Percentiles rank a stretch among this genome's conserved stretches.
Evolutionary conservation across 1,284 basidiomycete genomes (phyloP).

Genomic region (Irpex lacteus): DNA sequence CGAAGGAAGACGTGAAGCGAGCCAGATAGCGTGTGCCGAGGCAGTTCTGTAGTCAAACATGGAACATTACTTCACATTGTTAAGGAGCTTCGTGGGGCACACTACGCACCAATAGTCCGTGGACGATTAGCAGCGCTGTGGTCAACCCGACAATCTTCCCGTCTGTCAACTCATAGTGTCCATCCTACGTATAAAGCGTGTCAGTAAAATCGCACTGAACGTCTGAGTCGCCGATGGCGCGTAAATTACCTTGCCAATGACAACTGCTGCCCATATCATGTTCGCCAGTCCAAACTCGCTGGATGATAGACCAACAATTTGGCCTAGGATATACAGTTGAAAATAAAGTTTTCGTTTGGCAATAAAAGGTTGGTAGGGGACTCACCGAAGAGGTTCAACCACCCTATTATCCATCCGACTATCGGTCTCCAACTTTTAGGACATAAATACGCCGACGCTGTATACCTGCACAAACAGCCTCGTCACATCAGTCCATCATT

Average conservation of each 20-base stretch:
- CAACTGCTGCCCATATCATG: constrained; percentile 86
- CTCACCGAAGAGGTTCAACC: constrained; percentile 83
- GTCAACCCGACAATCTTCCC: constrained; percentile 79
- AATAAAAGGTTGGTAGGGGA: constrained; percentile 4
- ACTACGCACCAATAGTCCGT: constrained; percentile 61
- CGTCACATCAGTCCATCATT: neutral
- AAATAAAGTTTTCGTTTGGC: neutral
- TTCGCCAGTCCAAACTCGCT: constrained; percentile 87
- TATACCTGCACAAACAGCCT: constrained; percentile 45
- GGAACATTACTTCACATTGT: neutral
- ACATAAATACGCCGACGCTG: constrained; percentile 74
- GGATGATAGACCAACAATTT: constrained; percentile 80
- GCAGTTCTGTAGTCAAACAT: constrained; percentile 56
- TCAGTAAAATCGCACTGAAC: neutral
- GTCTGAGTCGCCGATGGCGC: neutral
- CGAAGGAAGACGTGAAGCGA: constrained; percentile 74
- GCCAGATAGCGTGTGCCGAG: constrained; percentile 82
- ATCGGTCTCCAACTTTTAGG: constrained; percentile 66
- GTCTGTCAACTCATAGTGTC: constrained; percentile 47
- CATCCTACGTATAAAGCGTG: constrained; percentile 31
- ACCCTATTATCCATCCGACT: constrained; percentile 77
- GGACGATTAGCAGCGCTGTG: constrained; percentile 66
- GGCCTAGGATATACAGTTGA: constrained; percentile 26
- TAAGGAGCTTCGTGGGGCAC: neutral
- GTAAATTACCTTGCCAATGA: constrained; percentile 45